These are phyloP conservation scores for Entomortierella parvispora DNA, from an alignment of 192 early-diverging fungal genomes.

Conservation along the genomic window DNA sequence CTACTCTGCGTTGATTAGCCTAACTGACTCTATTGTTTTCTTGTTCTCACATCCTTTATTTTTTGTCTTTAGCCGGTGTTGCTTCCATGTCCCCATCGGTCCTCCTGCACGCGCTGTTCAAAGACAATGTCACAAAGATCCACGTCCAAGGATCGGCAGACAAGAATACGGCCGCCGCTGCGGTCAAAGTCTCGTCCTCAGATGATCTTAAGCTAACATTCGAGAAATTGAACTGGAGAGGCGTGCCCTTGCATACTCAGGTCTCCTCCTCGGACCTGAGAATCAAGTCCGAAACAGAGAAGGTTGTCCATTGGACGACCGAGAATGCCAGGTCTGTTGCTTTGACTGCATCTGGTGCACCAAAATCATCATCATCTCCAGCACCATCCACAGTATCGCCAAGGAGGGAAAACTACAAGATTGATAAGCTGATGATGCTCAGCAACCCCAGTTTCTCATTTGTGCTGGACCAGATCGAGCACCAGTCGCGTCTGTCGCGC, in stretches of 20 bases:
- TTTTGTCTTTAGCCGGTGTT: constrained; percentile 25
- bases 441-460: constrained; percentile 48
- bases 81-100: constrained; percentile 26
- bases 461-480: constrained; percentile 46
- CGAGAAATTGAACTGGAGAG: constrained; percentile 42
- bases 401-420: neutral
- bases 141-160: constrained; percentile 40
- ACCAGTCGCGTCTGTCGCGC: constrained; percentile 32
- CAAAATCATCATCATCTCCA: neutral
- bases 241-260: constrained; percentile 31
- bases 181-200: constrained; percentile 25
- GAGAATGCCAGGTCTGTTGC: neutral
- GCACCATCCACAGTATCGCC: neutral
- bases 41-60: neutral
- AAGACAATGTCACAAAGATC: constrained; percentile 48
- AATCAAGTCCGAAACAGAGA: constrained; percentile 27
- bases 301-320: constrained; percentile 32
- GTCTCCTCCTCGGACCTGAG: constrained; percentile 22
- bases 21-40: neutral
- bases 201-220: constrained; percentile 38
- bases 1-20: no score
- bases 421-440: constrained; percentile 43
- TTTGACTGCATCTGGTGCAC: constrained; percentile 2
- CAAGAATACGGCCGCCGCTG: constrained; percentile 10
- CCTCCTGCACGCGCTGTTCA: constrained; percentile 34